phyloP scores from a whole-genome alignment of 495 filamentous ascomycete genomes.

The Daldinia vernicosa region DNA sequence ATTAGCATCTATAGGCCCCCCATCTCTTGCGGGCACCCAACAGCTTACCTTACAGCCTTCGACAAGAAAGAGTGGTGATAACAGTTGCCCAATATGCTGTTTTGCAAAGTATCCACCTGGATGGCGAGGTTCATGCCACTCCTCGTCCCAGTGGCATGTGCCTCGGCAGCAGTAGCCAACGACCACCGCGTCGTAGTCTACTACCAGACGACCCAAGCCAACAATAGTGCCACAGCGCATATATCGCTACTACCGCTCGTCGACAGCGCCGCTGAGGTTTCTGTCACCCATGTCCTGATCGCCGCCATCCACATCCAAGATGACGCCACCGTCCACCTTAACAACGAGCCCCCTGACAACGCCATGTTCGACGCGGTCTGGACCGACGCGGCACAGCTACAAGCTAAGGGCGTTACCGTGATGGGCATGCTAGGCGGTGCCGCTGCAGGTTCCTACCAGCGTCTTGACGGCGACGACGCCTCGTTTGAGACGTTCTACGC shows the following conservation, averaged over 20 bases:
- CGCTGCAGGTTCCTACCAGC: conserved; percentile 70
- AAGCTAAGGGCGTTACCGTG: conserved; percentile 72
- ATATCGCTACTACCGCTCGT: conserved; percentile 79
- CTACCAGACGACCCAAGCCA: conserved; percentile 74
- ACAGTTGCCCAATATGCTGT: conserved; percentile 25
- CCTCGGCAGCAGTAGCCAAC: conserved; percentile 15
- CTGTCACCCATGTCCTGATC: conserved; percentile 75
- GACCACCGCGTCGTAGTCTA: conserved; percentile 66
- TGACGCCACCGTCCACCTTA: conserved; percentile 70
- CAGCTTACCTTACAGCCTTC: not conserved
- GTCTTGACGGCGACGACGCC: conserved; percentile 65
- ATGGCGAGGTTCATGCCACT: conserved; percentile 31
- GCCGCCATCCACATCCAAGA: conserved; percentile 81
- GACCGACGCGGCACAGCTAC: conserved; percentile 68
- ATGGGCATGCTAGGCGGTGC: conserved; percentile 89
- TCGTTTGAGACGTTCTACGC: conserved; percentile 74
- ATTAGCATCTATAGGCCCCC: not conserved
- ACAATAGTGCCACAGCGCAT: conserved; percentile 61
- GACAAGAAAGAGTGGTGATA: not conserved
- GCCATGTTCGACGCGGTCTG: conserved; percentile 68
- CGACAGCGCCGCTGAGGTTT: conserved; percentile 57
- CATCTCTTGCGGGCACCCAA: not conserved
- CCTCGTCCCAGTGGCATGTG: conserved; percentile 20
- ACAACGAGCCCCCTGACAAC: conserved; percentile 70
- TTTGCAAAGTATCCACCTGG: conserved; percentile 22